phyloP scores from a whole-genome alignment of 164 flowering plant genomes.

The Tetrastigma voinierianum region DNA sequence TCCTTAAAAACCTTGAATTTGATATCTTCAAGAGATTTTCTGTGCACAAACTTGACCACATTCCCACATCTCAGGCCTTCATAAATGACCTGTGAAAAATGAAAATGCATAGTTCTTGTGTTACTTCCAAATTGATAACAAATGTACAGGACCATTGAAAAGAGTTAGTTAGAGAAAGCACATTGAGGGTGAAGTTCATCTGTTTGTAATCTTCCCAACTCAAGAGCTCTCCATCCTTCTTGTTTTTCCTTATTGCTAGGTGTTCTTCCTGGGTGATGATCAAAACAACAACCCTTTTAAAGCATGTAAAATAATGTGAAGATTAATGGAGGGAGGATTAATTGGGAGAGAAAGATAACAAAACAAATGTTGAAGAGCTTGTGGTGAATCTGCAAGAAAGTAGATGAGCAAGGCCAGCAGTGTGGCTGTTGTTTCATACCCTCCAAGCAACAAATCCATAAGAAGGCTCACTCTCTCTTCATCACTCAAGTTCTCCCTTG shows the following conservation, averaged over 20 bases:
- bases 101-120: not conserved
- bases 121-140: not conserved
- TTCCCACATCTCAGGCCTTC: conserved; percentile 84
- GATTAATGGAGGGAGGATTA: conserved; percentile 2
- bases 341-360: conserved; percentile 15
- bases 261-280: conserved; percentile 60
- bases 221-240: conserved; percentile 43
- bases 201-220: conserved; percentile 67
- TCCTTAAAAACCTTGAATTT: conserved; percentile 57
- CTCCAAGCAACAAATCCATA: conserved; percentile 74
- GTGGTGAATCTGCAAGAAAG: conserved; percentile 56
- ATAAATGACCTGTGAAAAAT: conserved; percentile 53
- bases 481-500: conserved; percentile 35
- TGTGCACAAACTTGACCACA: conserved; percentile 73
- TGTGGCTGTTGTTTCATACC: conserved; percentile 78
- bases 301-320: not conserved
- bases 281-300: not conserved
- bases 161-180: conserved; percentile 19
- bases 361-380: conserved; percentile 50
- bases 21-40: conserved; percentile 69
- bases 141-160: not conserved
- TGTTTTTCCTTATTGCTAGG: conserved; percentile 41
- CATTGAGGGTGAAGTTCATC: conserved; percentile 65
- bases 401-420: conserved; percentile 59
- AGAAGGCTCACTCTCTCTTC: conserved; percentile 63